Evolutionary conservation across 1,139 yeast genomes (phyloP), one percentile per base, ranked within the genome.

Genomic region (Hemisphaericaspora subhashii): DNA sequence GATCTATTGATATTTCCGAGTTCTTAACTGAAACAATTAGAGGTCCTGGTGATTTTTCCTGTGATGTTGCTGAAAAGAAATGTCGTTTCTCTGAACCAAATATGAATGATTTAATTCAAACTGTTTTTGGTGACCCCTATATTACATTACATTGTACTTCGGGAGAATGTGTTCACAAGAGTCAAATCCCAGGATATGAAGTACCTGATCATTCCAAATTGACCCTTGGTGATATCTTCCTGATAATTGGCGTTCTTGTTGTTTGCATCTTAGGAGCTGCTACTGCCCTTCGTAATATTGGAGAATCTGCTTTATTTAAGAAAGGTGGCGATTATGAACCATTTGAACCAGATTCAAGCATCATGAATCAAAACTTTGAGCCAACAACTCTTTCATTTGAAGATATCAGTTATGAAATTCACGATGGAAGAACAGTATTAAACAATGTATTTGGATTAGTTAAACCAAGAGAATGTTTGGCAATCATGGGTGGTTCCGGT

Each of bases 401-500:
- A 40, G 72, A 81, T 40, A 72, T 92, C 15, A 63, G 76, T 3
- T 92, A 92, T 57, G 58, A 68, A 1, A 83, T 87, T 5, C 56
- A 55, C 16, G 45, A n/a, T 66, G 83, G 78, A 0, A 51, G 52
- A 13, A 54, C 51, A 25, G 81, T 92, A 5, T 70, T 92, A 47
- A 72, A 75, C 16, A 69, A 73, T 26, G 73, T 86, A 1, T 81
- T 78, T 52, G 98, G 98, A 7, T 52, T 79, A 13, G 96, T 84
- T 2, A 77, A 78, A 38, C 95, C 97, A 2, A 84, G 96, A 30
- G 90, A 90, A 58, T 85, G 95, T 47, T 60, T 90, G 58, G 98
- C 98, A 0, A 89, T 92, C 27, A 87, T 92, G 95, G 98, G 98
- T 31, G 97, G 97, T 3, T 89, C 97, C 0, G 98, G 98, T 37